Evolutionary conservation across 2,329 filamentous ascomycete species (phyloP).

Genomic region (Trichophyton equinum): DNA sequence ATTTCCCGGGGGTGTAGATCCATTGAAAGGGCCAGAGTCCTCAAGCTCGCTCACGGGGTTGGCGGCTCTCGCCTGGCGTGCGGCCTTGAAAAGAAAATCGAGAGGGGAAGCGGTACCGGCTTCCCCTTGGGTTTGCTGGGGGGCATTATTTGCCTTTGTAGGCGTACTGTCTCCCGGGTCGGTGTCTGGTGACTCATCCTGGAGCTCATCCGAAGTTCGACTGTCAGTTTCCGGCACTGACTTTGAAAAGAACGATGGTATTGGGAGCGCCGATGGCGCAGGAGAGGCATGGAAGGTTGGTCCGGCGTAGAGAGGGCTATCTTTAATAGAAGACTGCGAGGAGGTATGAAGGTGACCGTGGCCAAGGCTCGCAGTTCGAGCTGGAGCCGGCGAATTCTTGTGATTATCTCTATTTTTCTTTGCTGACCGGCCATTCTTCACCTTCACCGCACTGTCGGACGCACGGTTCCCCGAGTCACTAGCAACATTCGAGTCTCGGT

Average conservation of each 20-base stretch:
- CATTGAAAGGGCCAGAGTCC: constrained; percentile 6
- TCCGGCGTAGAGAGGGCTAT: constrained; percentile 57
- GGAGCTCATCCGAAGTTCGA: constrained; percentile 25
- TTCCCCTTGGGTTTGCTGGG: constrained; percentile 17
- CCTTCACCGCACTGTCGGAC: constrained; percentile 21
- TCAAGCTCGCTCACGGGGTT: constrained; percentile 39
- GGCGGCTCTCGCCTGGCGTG: constrained; percentile 51
- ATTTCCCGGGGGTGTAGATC: background rate
- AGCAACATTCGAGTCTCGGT: constrained; percentile 21
- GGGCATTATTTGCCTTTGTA: constrained; percentile 32
- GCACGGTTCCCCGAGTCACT: constrained; percentile 21
- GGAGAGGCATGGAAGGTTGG: constrained; percentile 92
- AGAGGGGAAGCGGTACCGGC: constrained; percentile 56
- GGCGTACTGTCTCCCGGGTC: constrained; percentile 30
- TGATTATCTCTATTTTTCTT: constrained; percentile 25
- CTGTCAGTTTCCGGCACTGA: constrained; percentile 53
- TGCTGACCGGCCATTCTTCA: constrained; percentile 25
- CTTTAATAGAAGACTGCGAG: constrained; percentile 30
- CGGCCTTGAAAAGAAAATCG: constrained; percentile 80
- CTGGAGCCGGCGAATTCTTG: background rate
- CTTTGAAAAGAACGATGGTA: constrained; percentile 77
- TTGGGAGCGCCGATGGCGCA: constrained; percentile 75
- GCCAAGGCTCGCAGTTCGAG: background rate
- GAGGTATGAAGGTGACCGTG: constrained; percentile 22
- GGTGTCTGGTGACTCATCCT: constrained; percentile 28